These are phyloP conservation scores for Fusarium pilosicola DNA, from an alignment of 2,329 filamentous ascomycete species.

Conservation along the genomic window DNA sequence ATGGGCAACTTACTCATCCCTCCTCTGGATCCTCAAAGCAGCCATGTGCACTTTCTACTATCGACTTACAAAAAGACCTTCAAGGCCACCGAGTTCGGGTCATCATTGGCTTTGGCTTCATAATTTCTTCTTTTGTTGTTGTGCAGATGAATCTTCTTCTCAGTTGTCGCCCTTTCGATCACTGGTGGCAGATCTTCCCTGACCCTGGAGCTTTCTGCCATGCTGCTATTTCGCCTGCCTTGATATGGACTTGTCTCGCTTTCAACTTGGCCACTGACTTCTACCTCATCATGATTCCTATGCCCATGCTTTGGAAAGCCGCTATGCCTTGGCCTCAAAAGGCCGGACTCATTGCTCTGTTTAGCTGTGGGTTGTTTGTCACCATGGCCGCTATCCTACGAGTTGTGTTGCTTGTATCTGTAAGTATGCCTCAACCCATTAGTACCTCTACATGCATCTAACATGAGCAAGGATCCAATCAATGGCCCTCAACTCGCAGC, in stretches of 20 bases:
- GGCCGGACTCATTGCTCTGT: slow-evolving; percentile 51
- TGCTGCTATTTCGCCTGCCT: slow-evolving; percentile 59
- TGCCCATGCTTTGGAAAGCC: slow-evolving; percentile 60
- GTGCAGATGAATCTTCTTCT: slow-evolving; percentile 61
- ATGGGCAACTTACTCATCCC: slow-evolving; percentile 63
- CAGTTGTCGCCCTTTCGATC: slow-evolving; percentile 62
- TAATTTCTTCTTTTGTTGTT: slow-evolving; percentile 60
- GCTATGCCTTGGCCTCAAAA: slow-evolving; percentile 51
- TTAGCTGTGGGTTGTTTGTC: slow-evolving; percentile 54
- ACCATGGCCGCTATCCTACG: slow-evolving; percentile 53
- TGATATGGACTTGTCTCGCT: slow-evolving; percentile 62
- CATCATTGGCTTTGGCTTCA: slow-evolving; percentile 60
- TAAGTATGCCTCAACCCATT: slow-evolving; percentile 15
- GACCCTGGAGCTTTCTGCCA: slow-evolving; percentile 63
- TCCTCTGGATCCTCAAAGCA: slow-evolving; percentile 66
- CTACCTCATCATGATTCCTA: slow-evolving; percentile 67
- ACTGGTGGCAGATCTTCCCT: slow-evolving; percentile 69
- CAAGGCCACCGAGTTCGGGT: slow-evolving; percentile 57
- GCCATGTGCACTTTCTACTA: slow-evolving; percentile 67
- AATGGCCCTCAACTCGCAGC: slow-evolving; percentile 55
- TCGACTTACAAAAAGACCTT: slow-evolving; percentile 58
- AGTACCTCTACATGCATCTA: background rate
- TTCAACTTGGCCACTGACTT: slow-evolving; percentile 66
- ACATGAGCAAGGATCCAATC: slow-evolving; percentile 49
- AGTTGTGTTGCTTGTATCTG: slow-evolving; percentile 44